Evolutionary conservation across 768 basidiomycete genomes (phyloP).

Genomic region (Coprinopsis strossmayeri): DNA sequence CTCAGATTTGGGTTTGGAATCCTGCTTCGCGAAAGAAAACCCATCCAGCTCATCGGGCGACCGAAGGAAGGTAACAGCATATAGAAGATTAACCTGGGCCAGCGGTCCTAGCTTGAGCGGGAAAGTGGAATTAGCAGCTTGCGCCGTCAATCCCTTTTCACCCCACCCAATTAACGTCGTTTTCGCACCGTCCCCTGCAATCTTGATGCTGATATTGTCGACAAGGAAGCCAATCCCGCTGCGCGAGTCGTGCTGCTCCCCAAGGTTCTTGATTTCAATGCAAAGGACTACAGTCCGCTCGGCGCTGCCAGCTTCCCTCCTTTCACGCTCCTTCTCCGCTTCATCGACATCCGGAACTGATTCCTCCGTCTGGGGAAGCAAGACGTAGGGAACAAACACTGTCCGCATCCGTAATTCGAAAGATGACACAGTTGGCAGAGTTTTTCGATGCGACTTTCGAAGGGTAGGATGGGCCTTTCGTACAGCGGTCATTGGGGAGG

Average conservation of each 20-base stretch:
- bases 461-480: slow-evolving; percentile 58
- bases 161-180: slow-evolving; percentile 49
- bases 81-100: slow-evolving; percentile 86
- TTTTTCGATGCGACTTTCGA: slow-evolving; percentile 81
- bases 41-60: slow-evolving; percentile 53
- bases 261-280: slow-evolving; percentile 83
- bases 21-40: slow-evolving; percentile 26
- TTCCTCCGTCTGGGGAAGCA: slow-evolving; percentile 43
- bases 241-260: slow-evolving; percentile 41
- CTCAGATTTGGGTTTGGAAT: slow-evolving; percentile 30
- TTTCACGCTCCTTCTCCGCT: slow-evolving; percentile 44
- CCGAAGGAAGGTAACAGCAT: slow-evolving; percentile 77
- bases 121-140: slow-evolving; percentile 44
- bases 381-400: slow-evolving; percentile 81
- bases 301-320: slow-evolving; percentile 63
- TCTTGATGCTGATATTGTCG: slow-evolving; percentile 66
- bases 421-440: slow-evolving; percentile 71
- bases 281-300: slow-evolving; percentile 87
- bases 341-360: slow-evolving; percentile 25
- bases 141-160: slow-evolving; percentile 43
- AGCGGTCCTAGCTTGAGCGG: slow-evolving; percentile 64
- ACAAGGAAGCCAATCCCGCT: slow-evolving; percentile 61
- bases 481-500: slow-evolving; percentile 42
- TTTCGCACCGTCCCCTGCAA: slow-evolving; percentile 60
- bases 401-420: slow-evolving; percentile 93